phyloP scores from a whole-genome alignment of 306 rosid species.

The Sesbania bispinosa region DNA sequence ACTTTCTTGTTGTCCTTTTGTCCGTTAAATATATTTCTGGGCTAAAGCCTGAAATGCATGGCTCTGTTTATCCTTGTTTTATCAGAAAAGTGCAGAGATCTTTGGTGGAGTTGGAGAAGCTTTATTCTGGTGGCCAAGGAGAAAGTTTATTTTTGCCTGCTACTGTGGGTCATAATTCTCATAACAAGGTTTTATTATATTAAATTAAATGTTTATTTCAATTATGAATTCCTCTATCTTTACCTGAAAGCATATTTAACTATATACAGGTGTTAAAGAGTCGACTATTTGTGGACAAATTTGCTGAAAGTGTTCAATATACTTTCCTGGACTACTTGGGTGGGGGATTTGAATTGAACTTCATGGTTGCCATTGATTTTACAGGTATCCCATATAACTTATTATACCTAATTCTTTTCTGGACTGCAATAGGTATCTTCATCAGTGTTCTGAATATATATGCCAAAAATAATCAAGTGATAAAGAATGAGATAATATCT shows the following conservation, averaged over 20 bases:
- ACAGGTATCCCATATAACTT: slow-evolving; percentile 54
- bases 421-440: slow-evolving; percentile 6
- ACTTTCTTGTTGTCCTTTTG: slow-evolving; percentile 3
- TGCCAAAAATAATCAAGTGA: neutral
- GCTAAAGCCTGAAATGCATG: slow-evolving; percentile 28
- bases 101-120: slow-evolving; percentile 80
- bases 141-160: slow-evolving; percentile 49
- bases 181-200: slow-evolving; percentile 62
- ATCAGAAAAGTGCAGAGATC: slow-evolving; percentile 83
- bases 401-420: slow-evolving; percentile 5
- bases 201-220: slow-evolving; percentile 22
- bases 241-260: slow-evolving; percentile 30
- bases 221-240: slow-evolving; percentile 13
- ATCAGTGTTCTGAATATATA: neutral
- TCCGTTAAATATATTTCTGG: slow-evolving; percentile 7
- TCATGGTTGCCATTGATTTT: slow-evolving; percentile 95
- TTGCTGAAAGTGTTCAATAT: slow-evolving; percentile 61
- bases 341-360: slow-evolving; percentile 86
- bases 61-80: slow-evolving; percentile 31
- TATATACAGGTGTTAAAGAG: slow-evolving; percentile 68
- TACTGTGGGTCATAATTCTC: slow-evolving; percentile 66
- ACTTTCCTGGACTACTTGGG: slow-evolving; percentile 94
- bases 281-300: slow-evolving; percentile 77
- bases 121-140: slow-evolving; percentile 63
- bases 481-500: neutral